Evolutionary conservation across 805 yeast genomes (phyloP).

Genomic region (Kodamaea kakaduensis): DNA sequence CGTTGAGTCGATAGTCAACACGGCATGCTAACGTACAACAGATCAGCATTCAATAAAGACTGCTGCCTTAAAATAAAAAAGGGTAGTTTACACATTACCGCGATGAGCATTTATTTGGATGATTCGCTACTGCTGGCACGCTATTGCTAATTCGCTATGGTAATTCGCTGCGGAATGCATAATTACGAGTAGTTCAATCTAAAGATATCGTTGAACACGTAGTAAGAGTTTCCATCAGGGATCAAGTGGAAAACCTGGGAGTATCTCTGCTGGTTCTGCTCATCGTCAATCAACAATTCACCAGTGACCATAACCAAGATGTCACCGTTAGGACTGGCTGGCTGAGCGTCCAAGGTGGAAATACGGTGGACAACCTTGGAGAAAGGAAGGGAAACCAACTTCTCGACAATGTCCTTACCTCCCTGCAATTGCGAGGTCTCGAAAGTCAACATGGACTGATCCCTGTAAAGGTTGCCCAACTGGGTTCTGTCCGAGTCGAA

Average conservation of each 20-base stretch:
- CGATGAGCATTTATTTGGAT: too few species aligned
- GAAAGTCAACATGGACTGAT: slow-evolving; percentile 95
- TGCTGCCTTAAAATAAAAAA: too few species aligned
- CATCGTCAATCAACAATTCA: slow-evolving; percentile 87
- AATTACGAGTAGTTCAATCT: slow-evolving; percentile 72
- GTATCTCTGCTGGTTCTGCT: slow-evolving; percentile 91
- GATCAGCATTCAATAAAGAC: too few species aligned
- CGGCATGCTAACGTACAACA: too few species aligned
- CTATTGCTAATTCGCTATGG: too few species aligned
- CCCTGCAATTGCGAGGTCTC: slow-evolving; percentile 95
- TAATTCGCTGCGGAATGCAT: too few species aligned
- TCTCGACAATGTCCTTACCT: slow-evolving; percentile 87
- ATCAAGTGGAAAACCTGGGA: slow-evolving; percentile 96
- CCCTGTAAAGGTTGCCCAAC: slow-evolving; percentile 92
- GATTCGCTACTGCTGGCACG: too few species aligned
- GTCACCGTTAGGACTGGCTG: slow-evolving; percentile 89
- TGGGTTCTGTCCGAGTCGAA: slow-evolving; percentile 90
- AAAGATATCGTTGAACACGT: slow-evolving; percentile 94
- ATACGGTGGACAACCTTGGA: slow-evolving; percentile 90
- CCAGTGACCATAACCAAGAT: slow-evolving; percentile 98
- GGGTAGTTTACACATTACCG: too few species aligned
- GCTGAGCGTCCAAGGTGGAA: slow-evolving; percentile 96
- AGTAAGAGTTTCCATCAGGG: slow-evolving; percentile 88
- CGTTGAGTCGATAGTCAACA: too few species aligned
- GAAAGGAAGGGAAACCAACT: slow-evolving; percentile 84